Conservation (phyloP, 768 basidiomycete genomes). For the Lactarius trivialis region DNA sequence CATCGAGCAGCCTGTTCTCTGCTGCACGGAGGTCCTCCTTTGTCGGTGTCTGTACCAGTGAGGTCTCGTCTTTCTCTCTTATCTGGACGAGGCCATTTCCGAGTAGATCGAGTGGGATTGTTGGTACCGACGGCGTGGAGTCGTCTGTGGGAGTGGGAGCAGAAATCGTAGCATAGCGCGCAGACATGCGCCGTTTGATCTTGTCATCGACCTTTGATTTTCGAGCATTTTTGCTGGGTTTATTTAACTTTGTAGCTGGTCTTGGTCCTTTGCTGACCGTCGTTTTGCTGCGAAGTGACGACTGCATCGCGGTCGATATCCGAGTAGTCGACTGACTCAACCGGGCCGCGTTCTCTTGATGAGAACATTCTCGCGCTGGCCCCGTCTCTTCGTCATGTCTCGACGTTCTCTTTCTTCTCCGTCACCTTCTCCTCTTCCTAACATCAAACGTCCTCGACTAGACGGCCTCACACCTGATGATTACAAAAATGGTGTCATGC, state of each 20-base stretch:
- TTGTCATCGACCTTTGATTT: conserved; percentile 68
- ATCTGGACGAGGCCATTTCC: conserved; percentile 31
- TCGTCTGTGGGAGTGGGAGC: conserved; percentile 64
- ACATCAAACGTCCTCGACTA: conserved; percentile 18
- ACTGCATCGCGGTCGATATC: conserved; percentile 28
- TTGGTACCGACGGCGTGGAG: conserved; percentile 51
- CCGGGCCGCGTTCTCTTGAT: background rate
- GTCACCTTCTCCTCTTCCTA: conserved; percentile 15
- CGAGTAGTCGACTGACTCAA: background rate
- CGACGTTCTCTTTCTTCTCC: conserved; percentile 20
- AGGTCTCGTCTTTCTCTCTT: conserved; percentile 45
- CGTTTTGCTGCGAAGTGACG: conserved; percentile 29
- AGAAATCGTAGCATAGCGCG: conserved; percentile 85
- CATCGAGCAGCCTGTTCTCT: conserved; percentile 58
- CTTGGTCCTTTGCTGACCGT: conserved; percentile 12
- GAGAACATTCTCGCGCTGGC: background rate
- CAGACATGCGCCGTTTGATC: conserved; percentile 95
- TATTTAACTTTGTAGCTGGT: conserved; percentile 17
- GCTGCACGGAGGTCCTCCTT: conserved; percentile 55
- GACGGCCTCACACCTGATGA: conserved; percentile 54
- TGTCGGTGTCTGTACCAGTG: conserved; percentile 33
- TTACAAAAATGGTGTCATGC: conserved; percentile 83
- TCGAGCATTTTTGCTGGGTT: conserved; percentile 28
- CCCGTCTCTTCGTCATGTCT: conserved; percentile 6
- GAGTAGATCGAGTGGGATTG: conserved; percentile 42